phyloP scores from a whole-genome alignment of 176 grass and related monocot genomes.

The Calamus simplicifolius region DNA sequence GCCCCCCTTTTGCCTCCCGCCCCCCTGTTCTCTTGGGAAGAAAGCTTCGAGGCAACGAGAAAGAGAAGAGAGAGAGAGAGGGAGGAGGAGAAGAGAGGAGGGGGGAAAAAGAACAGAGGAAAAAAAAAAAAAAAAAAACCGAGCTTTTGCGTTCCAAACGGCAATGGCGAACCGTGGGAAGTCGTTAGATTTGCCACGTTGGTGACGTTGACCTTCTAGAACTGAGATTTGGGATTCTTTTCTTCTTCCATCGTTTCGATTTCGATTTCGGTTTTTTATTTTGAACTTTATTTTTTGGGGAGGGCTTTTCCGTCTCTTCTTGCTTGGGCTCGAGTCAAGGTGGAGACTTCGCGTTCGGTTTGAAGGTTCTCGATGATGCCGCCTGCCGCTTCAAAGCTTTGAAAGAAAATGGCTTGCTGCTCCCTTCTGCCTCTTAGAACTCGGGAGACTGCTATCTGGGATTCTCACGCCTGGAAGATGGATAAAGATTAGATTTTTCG shows the following conservation, averaged over 20 bases:
- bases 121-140: not conserved
- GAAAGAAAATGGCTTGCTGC: not conserved
- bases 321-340: constrained; percentile 8
- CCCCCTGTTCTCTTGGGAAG: no score
- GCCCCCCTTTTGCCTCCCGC: no score
- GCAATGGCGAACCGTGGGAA: no score
- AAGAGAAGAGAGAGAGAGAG: not conserved
- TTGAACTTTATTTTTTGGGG: constrained; percentile 3
- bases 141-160: no score
- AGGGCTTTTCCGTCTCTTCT: not conserved
- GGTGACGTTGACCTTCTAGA: not conserved
- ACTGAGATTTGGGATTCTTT: not conserved
- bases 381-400: not conserved
- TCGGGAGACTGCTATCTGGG: not conserved
- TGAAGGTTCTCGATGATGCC: constrained; percentile 10
- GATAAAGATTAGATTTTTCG: constrained; percentile 2
- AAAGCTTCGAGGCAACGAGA: not conserved
- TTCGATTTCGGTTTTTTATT: not conserved
- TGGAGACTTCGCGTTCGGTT: not conserved
- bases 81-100: not conserved
- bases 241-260: no score
- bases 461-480: not conserved
- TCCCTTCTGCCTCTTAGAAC: not conserved
- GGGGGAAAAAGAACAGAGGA: not conserved
- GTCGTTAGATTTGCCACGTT: no score